Evolutionary conservation across 2,329 filamentous ascomycete species (phyloP), one percentile per base, ranked within the genome.

Genomic region (Colletotrichum orbiculare): DNA sequence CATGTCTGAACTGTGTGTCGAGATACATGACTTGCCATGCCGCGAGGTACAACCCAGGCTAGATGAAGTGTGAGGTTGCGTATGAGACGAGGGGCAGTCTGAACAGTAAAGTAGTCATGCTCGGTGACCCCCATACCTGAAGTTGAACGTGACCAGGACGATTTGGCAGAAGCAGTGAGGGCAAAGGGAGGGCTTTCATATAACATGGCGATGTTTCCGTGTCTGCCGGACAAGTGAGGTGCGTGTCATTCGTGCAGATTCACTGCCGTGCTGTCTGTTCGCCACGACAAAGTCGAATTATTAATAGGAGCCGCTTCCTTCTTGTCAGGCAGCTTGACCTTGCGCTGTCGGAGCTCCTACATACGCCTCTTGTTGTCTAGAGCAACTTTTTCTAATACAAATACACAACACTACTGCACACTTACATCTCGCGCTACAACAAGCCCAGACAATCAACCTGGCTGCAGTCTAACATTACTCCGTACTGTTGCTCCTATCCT

Each of bases 291-390:
- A 54, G 41, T 58, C 25, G 48, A 50, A 41, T 64, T 46, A 50
- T 54, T 45, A 46, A 61, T 54, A 50, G 56, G 56, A 41, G 57
- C 13, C 13, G 39, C n/a, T 25, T 53, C 53, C 46, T 25, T 52
- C 34, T 50, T 17, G 35, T 34, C 9, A 49, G 49, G 12, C 39
- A 12, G 39, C 39, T 56, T 64, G 54, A 39, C 33, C 37, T 39
- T 49, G 37, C 45, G 45, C 56, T 43, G 25, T 49, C 39, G 45
- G 54, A 64, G 56, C 54, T 43, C 49, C 39, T 49, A 43, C 42
- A 48, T 48, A 37, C 34, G 59, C 48, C 54, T 37, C 55, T 41
- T 49, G 37, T 48, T 49, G 43, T 56, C 61, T 60, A 34, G 4
- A 25, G 25, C 43, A 34, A 15, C 41, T 46, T 45, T 15, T 8